Percentiles rank a stretch among this genome's conserved stretches.
Evolutionary conservation across 2,329 filamentous ascomycete species (phyloP).

Genomic region (Nigrospora oryzae): DNA sequence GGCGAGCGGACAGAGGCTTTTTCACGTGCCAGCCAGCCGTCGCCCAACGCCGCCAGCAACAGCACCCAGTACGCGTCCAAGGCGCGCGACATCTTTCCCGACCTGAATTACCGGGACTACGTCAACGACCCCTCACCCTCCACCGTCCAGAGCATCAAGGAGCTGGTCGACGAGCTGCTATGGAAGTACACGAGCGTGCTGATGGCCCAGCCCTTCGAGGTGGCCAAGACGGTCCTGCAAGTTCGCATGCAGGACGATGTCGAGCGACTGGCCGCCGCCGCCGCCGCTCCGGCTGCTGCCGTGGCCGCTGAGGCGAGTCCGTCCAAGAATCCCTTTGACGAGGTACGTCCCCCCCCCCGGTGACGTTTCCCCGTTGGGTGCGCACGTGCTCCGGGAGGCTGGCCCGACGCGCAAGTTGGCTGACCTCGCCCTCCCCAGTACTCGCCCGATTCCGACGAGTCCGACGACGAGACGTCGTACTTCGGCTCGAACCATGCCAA

Average conservation of each 20-base stretch:
- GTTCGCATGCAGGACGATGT: conserved; percentile 51
- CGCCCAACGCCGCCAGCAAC: conserved; percentile 15
- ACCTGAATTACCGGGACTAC: conserved; percentile 88
- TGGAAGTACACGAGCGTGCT: conserved; percentile 89
- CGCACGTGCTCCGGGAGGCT: too few species aligned
- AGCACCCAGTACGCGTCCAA: conserved; percentile 41
- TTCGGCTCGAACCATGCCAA: conserved; percentile 61
- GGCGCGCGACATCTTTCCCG: conserved; percentile 78
- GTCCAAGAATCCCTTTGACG: conserved; percentile 16
- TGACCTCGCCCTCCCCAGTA: not conserved
- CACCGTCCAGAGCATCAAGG: conserved; percentile 64
- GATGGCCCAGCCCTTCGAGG: conserved; percentile 92
- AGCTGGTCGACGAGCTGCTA: conserved; percentile 73
- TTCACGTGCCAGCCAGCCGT: conserved; percentile 16
- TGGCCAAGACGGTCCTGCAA: conserved; percentile 89
- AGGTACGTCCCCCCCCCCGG: conserved; percentile 10
- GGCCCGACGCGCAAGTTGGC: not conserved
- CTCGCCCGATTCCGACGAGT: conserved; percentile 43
- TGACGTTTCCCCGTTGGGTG: too few species aligned
- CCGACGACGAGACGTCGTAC: conserved; percentile 75
- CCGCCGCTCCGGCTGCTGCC: conserved; percentile 7
- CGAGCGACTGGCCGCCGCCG: conserved; percentile 22
- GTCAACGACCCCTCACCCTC: conserved; percentile 69
- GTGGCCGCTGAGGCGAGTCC: conserved; percentile 19
- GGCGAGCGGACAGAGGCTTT: conserved; percentile 40